Percentiles rank a stretch among this genome's conserved stretches.
phyloP scores from a whole-genome alignment of 148 eudicot genomes.

The Linanthus parryae region DNA sequence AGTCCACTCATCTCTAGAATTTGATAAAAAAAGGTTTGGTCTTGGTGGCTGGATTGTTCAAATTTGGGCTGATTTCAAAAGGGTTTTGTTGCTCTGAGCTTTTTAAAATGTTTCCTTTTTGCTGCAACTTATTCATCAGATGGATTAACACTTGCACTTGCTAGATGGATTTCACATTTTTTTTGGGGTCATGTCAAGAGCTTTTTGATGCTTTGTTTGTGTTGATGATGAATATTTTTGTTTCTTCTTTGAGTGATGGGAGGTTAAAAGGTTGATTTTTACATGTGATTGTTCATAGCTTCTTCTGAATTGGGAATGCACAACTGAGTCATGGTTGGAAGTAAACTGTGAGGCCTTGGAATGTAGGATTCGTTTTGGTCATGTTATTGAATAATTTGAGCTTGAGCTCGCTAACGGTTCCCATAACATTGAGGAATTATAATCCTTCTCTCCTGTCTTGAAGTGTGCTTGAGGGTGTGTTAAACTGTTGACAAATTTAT shows the following conservation, averaged over 20 bases:
- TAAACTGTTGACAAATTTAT: no score
- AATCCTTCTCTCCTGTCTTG: no score
- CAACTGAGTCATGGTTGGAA: not conserved
- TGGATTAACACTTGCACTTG: not conserved
- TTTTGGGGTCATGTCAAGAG: no score
- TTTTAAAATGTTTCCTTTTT: not conserved
- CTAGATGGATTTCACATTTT: not conserved
- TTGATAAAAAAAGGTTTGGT: not conserved
- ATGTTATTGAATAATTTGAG: no score
- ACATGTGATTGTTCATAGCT: not conserved
- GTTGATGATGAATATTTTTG: not conserved
- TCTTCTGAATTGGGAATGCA: not conserved
- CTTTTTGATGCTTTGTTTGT: no score
- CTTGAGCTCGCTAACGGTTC: no score
- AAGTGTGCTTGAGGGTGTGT: no score
- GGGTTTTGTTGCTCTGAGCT: not conserved
- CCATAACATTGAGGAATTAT: no score
- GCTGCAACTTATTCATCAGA: not conserved
- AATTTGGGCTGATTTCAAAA: not conserved
- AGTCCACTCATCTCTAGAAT: conserved; percentile 8
- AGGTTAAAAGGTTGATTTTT: not conserved
- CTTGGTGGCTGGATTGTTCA: not conserved
- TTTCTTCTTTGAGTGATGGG: not conserved
- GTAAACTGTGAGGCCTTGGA: no score
- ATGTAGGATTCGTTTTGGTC: no score